Conservation (phyloP, 2,329 filamentous ascomycete genomes). For the Neocucurbitaria cava region DNA sequence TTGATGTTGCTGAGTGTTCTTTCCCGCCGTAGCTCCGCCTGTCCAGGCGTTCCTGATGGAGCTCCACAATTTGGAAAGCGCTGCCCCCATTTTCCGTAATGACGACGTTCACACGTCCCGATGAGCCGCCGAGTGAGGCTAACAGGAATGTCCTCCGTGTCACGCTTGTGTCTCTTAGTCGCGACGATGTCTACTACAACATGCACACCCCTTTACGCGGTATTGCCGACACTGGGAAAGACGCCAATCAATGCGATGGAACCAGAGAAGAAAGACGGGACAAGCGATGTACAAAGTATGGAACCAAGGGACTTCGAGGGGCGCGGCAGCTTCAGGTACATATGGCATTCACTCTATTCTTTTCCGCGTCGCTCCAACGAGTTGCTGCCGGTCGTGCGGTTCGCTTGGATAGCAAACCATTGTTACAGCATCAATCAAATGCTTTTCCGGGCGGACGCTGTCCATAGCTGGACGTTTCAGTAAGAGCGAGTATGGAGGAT, state of each 20-base stretch:
- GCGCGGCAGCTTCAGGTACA: constrained; percentile 16
- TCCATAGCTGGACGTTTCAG: constrained; percentile 16
- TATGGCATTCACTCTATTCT: constrained; percentile 14
- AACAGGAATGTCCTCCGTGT: constrained; percentile 5
- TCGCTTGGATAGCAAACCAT: constrained; percentile 23
- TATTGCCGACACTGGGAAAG: not conserved
- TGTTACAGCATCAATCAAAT: constrained; percentile 16
- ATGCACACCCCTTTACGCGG: constrained; percentile 4
- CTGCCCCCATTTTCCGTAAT: constrained; percentile 37
- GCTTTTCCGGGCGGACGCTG: constrained; percentile 8
- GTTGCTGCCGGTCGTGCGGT: constrained; percentile 23
- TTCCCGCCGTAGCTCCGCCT: constrained; percentile 19
- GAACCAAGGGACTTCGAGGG: constrained; percentile 1
- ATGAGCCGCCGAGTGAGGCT: constrained; percentile 25
- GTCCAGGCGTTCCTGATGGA: constrained; percentile 26
- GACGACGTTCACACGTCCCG: constrained; percentile 34
- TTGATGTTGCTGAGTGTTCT: constrained; percentile 18
- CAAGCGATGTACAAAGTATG: not conserved
- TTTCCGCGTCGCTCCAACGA: constrained; percentile 1
- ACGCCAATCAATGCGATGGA: constrained; percentile 6
- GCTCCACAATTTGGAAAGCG: constrained; percentile 46
- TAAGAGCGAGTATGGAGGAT: constrained; percentile 10
- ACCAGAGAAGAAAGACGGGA: not conserved
- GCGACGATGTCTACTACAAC: constrained; percentile 6
- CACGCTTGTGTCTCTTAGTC: not conserved